Evolutionary conservation across 129 eudicot species (phyloP).

Genomic region (Centrapalus pauciflorus): DNA sequence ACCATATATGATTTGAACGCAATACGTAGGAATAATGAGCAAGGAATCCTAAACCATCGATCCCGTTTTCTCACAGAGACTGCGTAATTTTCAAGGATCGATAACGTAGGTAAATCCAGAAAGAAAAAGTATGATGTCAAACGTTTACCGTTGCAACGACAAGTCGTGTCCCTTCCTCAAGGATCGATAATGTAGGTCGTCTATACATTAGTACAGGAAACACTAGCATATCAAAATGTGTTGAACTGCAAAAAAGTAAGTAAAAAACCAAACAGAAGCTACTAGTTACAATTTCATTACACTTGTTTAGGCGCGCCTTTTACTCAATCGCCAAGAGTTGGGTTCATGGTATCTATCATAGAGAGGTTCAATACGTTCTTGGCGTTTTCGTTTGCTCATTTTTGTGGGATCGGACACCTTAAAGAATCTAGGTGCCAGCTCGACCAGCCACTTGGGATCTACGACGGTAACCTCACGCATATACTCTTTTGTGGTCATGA

Average conservation of each 20-base stretch:
- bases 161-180: background rate
- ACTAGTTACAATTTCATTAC: too few species aligned
- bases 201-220: background rate
- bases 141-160: too few species aligned
- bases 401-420: slow-evolving; percentile 79
- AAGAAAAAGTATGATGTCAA: too few species aligned
- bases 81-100: slow-evolving; percentile 22
- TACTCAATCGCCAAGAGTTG: slow-evolving; percentile 87
- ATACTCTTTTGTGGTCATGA: slow-evolving; percentile 81
- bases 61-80: slow-evolving; percentile 34
- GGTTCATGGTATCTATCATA: slow-evolving; percentile 84
- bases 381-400: slow-evolving; percentile 85
- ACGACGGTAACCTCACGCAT: slow-evolving; percentile 86
- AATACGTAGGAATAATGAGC: slow-evolving; percentile 37
- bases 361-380: slow-evolving; percentile 79
- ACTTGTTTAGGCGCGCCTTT: slow-evolving; percentile 55
- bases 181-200: background rate
- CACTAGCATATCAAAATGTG: background rate
- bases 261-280: background rate
- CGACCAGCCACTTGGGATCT: slow-evolving; percentile 87
- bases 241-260: background rate
- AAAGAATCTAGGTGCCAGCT: slow-evolving; percentile 78
- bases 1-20: slow-evolving; percentile 28
- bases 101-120: slow-evolving; percentile 13
- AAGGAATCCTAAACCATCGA: slow-evolving; percentile 17